Evolutionary conservation across 2,329 filamentous ascomycete genomes (phyloP), one percentile per base, ranked within the genome.

Genomic region (Hypoxylon sp.): DNA sequence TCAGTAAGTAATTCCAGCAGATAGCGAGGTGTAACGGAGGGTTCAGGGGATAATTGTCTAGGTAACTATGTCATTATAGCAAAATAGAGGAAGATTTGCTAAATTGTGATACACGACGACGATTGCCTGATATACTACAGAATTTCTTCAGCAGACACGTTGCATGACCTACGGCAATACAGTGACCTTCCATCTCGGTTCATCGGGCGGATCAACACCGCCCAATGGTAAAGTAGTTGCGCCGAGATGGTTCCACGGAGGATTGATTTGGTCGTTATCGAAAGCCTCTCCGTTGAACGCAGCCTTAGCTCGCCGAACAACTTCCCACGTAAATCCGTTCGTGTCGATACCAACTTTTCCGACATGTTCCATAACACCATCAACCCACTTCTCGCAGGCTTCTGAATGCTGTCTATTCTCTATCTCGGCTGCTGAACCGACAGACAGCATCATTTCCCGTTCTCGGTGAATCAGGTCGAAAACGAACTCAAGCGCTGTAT

Each of bases 201-300:
- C 44, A 22, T 47, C 10, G 44, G 44, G 44, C 10, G 22, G 22
- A 47, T 51, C 5, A 19, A 19, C 3, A 4, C 2, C 35, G 14
- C n/a, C 48, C 13, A 22, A 1, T 22, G 17, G 24, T 54, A 54
- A 5, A 54, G 8, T 2, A 39, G 19, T 26, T 11, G 8, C 11
- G 10, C 33, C 51, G 39, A 63, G 51, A 51, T 57, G 6, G 44
- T 63, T 39, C 51, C 59, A 63, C 5, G 6, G 2, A 17, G 42
- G 51, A 22, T 57, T 10, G 46, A 39, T 44, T 57, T 63, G 60
- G 46, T 35, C 9, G 3, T n/a, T 3, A 33, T 57, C 33, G 52
- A 63, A 63, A 51, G 39, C 60, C 35, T 63, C 60, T 14, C 60
- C 60, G 44, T 63, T 51, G 44, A 44, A 24, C 46, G 60, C 52